Evolutionary conservation across 768 basidiomycete genomes (phyloP).

Genomic region (Russula ochroleuca): DNA sequence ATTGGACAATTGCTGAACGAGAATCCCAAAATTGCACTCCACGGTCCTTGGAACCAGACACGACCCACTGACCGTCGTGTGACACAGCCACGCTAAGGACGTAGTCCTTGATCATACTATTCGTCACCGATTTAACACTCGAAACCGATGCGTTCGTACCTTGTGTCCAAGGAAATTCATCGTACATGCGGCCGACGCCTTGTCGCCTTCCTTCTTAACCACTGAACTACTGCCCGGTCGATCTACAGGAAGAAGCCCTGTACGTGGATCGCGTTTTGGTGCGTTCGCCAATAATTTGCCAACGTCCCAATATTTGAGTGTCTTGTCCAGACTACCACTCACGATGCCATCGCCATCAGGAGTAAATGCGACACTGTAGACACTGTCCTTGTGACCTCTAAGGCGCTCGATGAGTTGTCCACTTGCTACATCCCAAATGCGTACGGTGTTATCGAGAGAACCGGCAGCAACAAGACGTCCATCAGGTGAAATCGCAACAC

Average conservation of each 20-base stretch:
- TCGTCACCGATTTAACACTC: neutral
- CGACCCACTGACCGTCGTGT: slow-evolving; percentile 91
- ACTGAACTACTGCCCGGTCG: slow-evolving; percentile 22
- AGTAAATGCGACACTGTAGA: slow-evolving; percentile 78
- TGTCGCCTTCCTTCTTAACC: slow-evolving; percentile 48
- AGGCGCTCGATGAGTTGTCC: slow-evolving; percentile 56
- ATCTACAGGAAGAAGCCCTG: slow-evolving; percentile 25
- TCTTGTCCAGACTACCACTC: slow-evolving; percentile 76
- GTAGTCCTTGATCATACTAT: slow-evolving; percentile 48
- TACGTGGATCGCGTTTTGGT: slow-evolving; percentile 33
- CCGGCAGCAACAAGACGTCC: slow-evolving; percentile 58
- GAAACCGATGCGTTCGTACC: slow-evolving; percentile 36
- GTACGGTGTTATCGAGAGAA: slow-evolving; percentile 57
- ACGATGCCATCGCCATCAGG: slow-evolving; percentile 87
- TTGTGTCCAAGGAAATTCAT: slow-evolving; percentile 91
- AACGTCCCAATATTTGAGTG: slow-evolving; percentile 60
- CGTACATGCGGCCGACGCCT: slow-evolving; percentile 51
- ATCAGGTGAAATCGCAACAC: slow-evolving; percentile 56
- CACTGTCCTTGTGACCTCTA: slow-evolving; percentile 56
- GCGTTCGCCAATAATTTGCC: slow-evolving; percentile 36
- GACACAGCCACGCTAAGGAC: slow-evolving; percentile 76
- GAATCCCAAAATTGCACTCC: slow-evolving; percentile 95
- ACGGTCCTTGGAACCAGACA: slow-evolving; percentile 93
- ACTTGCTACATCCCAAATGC: slow-evolving; percentile 64
- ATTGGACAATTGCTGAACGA: slow-evolving; percentile 72